Conservation (phyloP, 1,284 basidiomycete species). For the Neonothopanus nambi region DNA sequence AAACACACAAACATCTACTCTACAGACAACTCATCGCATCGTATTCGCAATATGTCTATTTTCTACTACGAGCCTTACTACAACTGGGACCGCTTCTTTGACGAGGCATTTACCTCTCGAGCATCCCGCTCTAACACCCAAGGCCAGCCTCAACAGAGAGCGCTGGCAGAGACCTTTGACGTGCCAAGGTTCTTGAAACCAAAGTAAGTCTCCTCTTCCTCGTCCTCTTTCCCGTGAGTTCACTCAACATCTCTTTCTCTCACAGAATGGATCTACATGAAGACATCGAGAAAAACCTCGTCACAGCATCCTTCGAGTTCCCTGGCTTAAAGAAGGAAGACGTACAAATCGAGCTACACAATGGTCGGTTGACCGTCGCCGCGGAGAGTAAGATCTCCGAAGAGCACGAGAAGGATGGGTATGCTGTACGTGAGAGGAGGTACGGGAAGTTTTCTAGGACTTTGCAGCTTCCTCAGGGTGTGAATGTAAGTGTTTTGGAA, state of each 20-base stretch:
- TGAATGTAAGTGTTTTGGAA: slow-evolving; percentile 11
- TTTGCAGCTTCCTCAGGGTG: slow-evolving; percentile 17
- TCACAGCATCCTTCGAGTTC: slow-evolving; percentile 20
- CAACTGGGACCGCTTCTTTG: slow-evolving; percentile 22
- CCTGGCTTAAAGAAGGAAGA: slow-evolving; percentile 16
- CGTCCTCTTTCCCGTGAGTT: neutral
- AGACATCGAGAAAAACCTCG: slow-evolving; percentile 16
- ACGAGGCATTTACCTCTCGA: slow-evolving; percentile 12
- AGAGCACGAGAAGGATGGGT: slow-evolving; percentile 16
- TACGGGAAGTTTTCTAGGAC: slow-evolving; percentile 20
- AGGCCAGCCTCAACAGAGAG: slow-evolving; percentile 1
- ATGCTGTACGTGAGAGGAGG: slow-evolving; percentile 12
- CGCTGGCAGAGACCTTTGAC: slow-evolving; percentile 1
- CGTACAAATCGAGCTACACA: slow-evolving; percentile 17
- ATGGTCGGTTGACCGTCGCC: slow-evolving; percentile 18
- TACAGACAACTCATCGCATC: too few relatives aligned
- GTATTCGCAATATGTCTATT: slow-evolving; percentile 9
- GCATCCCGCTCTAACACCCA: neutral
- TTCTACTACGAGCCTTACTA: slow-evolving; percentile 22
- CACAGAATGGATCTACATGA: slow-evolving; percentile 21
- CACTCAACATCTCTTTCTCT: neutral
- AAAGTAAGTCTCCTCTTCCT: slow-evolving; percentile 4
- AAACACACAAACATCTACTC: neutral
- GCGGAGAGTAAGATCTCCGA: slow-evolving; percentile 15
- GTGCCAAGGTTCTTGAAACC: slow-evolving; percentile 9